Base-by-base conservation (phyloP, 2,329 filamentous ascomycete species). In the Aureobasidium leucospermi region DNA sequence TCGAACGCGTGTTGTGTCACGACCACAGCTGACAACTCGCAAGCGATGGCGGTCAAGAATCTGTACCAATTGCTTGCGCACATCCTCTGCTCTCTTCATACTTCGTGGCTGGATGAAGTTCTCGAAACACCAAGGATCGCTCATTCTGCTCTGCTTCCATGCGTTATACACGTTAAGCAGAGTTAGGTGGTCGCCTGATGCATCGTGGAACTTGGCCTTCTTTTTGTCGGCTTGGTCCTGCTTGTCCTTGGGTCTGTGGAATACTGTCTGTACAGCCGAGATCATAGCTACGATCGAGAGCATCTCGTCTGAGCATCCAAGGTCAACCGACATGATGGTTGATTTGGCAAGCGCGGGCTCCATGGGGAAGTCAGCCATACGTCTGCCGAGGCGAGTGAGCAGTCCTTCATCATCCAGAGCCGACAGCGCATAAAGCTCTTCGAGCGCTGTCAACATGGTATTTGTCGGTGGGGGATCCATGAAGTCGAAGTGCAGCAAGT, bases 321-420 rank as follows among this genome's bases (percentile, higher is more conserved):
- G 82, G 48, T 96, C 89, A 1, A 96, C 89, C 0, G 90, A 90
- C 10, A 86, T 87, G 63, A 99, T 95, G 1, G 99, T 81, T 0
- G 90, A 86, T 73, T 97, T 99, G 57, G 92, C 89, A 0, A 97
- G 81, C 0, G 90, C 85, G 0, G 94, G 94, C 60, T 97, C 92
- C 90, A 97, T 97, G 0, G 94, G 94, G 72, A 97, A 97, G 69
- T 99, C 93, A 10, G 94, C 92, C 93, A 99, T 97, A 72, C 96
- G 96, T 47, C 94, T 85, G 7, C 94, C 94, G 1, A 96, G 81
- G 6, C 94, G 85, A 0, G 94, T 99, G 2, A 99, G 78, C 0
- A 99, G 81, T 13, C 94, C 94, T 80, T 99, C 94, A 67, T 99
- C 93, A 64, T 99, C 94, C 0, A 99, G 80, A 0, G 93, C 93